A percentile compares a stretch with the other conserved stretches of the same genome.
These are phyloP conservation scores for Tylopilus felleus DNA, from an alignment of 768 basidiomycete genomes.

Conservation along the genomic window DNA sequence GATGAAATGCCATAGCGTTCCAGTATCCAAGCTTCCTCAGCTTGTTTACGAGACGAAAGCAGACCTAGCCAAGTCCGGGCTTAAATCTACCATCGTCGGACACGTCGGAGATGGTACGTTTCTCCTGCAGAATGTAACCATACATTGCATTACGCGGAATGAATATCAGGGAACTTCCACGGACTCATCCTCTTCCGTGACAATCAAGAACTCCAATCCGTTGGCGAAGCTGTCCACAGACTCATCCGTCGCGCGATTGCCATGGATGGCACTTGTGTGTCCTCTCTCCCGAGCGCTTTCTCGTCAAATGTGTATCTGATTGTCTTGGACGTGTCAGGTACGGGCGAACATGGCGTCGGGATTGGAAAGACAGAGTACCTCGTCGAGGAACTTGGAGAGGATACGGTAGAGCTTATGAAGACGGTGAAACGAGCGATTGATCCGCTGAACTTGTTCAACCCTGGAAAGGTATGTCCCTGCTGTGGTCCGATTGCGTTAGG, in stretches of 20 bases:
- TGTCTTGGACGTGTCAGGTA: constrained; percentile 42
- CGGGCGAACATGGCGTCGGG: constrained; percentile 87
- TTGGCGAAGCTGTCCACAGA: constrained; percentile 61
- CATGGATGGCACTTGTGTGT: constrained; percentile 74
- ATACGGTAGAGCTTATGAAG: constrained; percentile 83
- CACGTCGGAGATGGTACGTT: constrained; percentile 76
- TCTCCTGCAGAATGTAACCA: constrained; percentile 3
- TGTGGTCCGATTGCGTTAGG: not conserved
- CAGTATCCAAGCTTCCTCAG: constrained; percentile 65
- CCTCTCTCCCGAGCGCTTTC: not conserved
- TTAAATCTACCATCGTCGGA: constrained; percentile 71
- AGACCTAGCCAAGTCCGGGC: constrained; percentile 59
- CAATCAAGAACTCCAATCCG: constrained; percentile 54
- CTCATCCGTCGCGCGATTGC: constrained; percentile 68
- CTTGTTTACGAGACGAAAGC: constrained; percentile 76
- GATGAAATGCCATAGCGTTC: constrained; percentile 44
- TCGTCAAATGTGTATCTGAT: not conserved
- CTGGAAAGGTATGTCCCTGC: constrained; percentile 57
- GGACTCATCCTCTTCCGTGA: constrained; percentile 54
- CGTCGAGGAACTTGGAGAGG: constrained; percentile 73
- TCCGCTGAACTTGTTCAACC: constrained; percentile 80
- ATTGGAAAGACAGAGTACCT: constrained; percentile 86
- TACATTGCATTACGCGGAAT: not conserved
- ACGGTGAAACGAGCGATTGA: constrained; percentile 79
- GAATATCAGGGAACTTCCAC: constrained; percentile 41